phyloP scores from a whole-genome alignment of 768 basidiomycete species.

The Strobilomyces dryophilus region DNA sequence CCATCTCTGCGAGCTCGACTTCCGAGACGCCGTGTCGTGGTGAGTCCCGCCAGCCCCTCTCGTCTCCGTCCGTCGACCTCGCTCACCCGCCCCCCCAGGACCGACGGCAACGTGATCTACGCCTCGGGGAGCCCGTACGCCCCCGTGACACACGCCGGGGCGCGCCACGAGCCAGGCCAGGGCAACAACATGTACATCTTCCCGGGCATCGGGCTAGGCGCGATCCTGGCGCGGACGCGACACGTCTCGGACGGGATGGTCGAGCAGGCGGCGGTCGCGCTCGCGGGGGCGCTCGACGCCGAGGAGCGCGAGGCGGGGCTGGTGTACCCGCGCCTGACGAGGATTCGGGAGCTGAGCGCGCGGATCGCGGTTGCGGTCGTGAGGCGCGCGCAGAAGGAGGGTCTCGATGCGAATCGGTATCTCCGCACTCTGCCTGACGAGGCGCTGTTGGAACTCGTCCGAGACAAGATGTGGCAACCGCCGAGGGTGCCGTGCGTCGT shows the following conservation, averaged over 20 bases:
- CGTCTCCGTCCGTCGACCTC: no score
- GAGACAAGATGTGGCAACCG: conserved; percentile 56
- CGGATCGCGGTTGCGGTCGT: conserved; percentile 60
- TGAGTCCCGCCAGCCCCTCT: conserved; percentile 16
- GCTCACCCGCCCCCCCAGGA: conserved; percentile 35
- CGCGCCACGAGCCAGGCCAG: conserved; percentile 59
- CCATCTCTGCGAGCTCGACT: conserved; percentile 57
- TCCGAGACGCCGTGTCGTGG: conserved; percentile 56
- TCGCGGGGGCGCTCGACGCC: conserved; percentile 50
- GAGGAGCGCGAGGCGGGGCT: conserved; percentile 54
- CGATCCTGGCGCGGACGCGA: conserved; percentile 52
- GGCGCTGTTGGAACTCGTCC: conserved; percentile 45
- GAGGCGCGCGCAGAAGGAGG: conserved; percentile 57
- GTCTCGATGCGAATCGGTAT: conserved; percentile 42
- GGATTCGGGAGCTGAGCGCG: conserved; percentile 65
- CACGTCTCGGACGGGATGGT: conserved; percentile 68
- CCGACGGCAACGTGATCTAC: conserved; percentile 63
- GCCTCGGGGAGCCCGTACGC: conserved; percentile 73
- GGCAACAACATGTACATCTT: conserved; percentile 81
- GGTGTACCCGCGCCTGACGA: conserved; percentile 64
- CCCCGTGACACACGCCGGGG: conserved; percentile 44
- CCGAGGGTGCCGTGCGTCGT: not conserved
- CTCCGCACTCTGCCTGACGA: conserved; percentile 47
- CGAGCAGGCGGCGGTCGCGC: conserved; percentile 58
- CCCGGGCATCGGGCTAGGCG: conserved; percentile 58